Percentiles rank a stretch among this genome's conserved stretches.
phyloP scores from a whole-genome alignment of 1,139 yeast genomes.

The Candida sanyaensis region DNA sequence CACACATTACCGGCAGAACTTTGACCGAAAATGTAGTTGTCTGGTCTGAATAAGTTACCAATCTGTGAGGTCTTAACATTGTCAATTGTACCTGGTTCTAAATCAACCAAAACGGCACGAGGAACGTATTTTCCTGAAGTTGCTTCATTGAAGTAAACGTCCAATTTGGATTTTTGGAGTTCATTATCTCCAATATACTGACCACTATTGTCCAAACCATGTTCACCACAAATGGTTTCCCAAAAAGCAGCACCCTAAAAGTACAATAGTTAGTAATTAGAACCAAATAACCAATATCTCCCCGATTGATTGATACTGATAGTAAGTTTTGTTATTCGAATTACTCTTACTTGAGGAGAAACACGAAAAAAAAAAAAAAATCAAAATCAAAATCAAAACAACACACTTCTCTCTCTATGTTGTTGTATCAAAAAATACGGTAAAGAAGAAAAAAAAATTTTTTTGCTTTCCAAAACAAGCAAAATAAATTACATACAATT shows the following conservation, averaged over 20 bases:
- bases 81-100: conserved; percentile 93
- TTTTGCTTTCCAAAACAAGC: background rate
- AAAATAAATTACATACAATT: conserved; percentile 56
- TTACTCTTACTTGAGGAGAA: background rate
- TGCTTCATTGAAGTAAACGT: conserved; percentile 59
- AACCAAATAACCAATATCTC: background rate
- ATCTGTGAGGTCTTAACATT: conserved; percentile 73
- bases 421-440: conserved; percentile 1
- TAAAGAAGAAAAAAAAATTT: conserved; percentile 1
- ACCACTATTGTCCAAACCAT: conserved; percentile 87
- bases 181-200: conserved; percentile 69
- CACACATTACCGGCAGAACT: conserved; percentile 93
- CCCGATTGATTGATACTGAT: background rate
- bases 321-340: background rate
- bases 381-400: conserved; percentile 7
- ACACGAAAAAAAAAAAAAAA: conserved; percentile 1
- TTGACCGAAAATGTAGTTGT: conserved; percentile 85
- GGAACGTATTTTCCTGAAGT: conserved; percentile 87
- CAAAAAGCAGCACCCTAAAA: conserved; percentile 89
- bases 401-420: background rate
- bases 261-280: conserved; percentile 10
- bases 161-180: conserved; percentile 59
- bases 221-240: conserved; percentile 98
- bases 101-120: conserved; percentile 87
- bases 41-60: conserved; percentile 89